These are phyloP conservation scores for Talaromyces pinophilus DNA, from an alignment of 2,329 filamentous ascomycete species.

Conservation along the genomic window DNA sequence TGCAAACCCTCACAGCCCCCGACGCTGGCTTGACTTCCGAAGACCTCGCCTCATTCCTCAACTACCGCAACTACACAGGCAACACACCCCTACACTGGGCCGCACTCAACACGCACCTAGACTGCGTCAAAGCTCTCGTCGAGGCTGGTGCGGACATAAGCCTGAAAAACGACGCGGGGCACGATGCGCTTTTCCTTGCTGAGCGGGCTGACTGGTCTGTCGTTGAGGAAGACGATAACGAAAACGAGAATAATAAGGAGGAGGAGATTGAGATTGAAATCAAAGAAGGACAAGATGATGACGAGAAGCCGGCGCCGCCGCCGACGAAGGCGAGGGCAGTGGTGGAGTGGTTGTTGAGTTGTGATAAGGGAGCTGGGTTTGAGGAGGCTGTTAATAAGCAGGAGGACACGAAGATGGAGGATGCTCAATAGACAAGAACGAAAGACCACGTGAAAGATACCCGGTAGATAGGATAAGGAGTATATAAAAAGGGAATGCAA, in stretches of 20 bases:
- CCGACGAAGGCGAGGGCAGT: slow-evolving; percentile 43
- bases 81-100: slow-evolving; percentile 97
- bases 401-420: slow-evolving; percentile 26
- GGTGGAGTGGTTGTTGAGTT: slow-evolving; percentile 45
- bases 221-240: slow-evolving; percentile 37
- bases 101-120: slow-evolving; percentile 81
- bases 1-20: slow-evolving; percentile 32
- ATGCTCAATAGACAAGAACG: slow-evolving; percentile 21
- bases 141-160: slow-evolving; percentile 75
- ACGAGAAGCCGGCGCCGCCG: slow-evolving; percentile 5
- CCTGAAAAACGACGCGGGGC: slow-evolving; percentile 78
- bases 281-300: not conserved
- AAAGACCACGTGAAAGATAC: slow-evolving; percentile 1
- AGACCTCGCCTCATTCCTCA: slow-evolving; percentile 36
- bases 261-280: slow-evolving; percentile 27
- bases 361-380: slow-evolving; percentile 39
- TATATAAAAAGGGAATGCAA: not conserved
- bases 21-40: slow-evolving; percentile 18
- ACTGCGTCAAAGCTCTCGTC: slow-evolving; percentile 74
- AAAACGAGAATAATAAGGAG: slow-evolving; percentile 23
- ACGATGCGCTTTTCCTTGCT: slow-evolving; percentile 75
- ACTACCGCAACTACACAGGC: slow-evolving; percentile 71
- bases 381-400: slow-evolving; percentile 31
- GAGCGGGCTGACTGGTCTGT: slow-evolving; percentile 68
- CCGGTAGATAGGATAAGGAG: not conserved